Conservation (phyloP, 192 early-diverging fungal species). For the Phlyctochytrium planicorne region DNA sequence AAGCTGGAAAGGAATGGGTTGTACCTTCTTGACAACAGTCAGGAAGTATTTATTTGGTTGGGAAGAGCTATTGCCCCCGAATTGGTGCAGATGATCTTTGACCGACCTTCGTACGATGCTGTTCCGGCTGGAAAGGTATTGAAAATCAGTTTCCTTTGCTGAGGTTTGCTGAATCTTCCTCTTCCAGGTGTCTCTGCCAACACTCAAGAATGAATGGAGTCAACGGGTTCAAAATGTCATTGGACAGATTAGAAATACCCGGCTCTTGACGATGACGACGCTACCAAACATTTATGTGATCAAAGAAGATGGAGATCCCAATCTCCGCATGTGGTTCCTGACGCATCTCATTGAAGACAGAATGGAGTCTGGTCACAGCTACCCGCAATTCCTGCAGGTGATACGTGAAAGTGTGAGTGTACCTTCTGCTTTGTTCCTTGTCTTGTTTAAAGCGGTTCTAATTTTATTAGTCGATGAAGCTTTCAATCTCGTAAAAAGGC, state of each 20-base stretch:
- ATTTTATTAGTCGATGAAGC: neutral
- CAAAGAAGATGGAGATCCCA: constrained; percentile 89
- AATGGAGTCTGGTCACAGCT: constrained; percentile 59
- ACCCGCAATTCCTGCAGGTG: constrained; percentile 51
- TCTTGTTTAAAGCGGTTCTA: neutral
- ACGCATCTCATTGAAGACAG: constrained; percentile 92
- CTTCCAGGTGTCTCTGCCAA: constrained; percentile 65
- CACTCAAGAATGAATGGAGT: constrained; percentile 69
- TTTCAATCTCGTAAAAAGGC: neutral
- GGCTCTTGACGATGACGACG: constrained; percentile 59
- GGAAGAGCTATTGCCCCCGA: constrained; percentile 77
- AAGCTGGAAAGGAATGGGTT: constrained; percentile 79
- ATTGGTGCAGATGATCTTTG: constrained; percentile 73
- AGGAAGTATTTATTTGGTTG: constrained; percentile 87
- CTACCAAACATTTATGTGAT: constrained; percentile 79
- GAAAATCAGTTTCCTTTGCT: no score
- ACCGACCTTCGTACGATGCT: constrained; percentile 72
- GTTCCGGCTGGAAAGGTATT: constrained; percentile 75
- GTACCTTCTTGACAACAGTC: constrained; percentile 82
- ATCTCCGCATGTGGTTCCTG: constrained; percentile 78
- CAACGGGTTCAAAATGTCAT: constrained; percentile 74
- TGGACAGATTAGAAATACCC: constrained; percentile 65
- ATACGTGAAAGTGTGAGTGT: constrained; percentile 32
- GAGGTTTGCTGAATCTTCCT: no score
- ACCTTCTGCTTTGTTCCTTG: no score